phyloP scores from a whole-genome alignment of 2,329 filamentous ascomycete species.

The Paracamarosporium sp. region DNA sequence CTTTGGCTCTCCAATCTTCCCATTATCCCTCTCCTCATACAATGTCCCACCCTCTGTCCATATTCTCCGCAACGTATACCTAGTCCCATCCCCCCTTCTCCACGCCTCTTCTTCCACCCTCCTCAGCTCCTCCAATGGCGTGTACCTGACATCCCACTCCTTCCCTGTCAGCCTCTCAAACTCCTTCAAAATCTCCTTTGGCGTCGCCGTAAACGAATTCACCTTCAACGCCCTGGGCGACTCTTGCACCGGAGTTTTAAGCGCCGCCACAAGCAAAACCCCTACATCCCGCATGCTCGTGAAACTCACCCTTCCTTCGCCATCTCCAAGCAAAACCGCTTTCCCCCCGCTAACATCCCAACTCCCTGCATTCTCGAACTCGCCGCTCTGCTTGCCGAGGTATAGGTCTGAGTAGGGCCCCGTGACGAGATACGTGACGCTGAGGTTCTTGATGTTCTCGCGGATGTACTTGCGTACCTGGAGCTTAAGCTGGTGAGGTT shows the following conservation, averaged over 20 bases:
- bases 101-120: constrained; percentile 66
- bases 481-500: constrained; percentile 73
- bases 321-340: constrained; percentile 68
- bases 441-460: constrained; percentile 60
- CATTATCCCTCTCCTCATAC: constrained; percentile 73
- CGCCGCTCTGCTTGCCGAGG: constrained; percentile 52
- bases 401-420: constrained; percentile 73
- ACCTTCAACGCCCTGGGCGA: constrained; percentile 67
- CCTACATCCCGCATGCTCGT: constrained; percentile 77
- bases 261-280: constrained; percentile 67
- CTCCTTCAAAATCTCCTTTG: constrained; percentile 68
- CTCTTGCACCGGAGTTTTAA: constrained; percentile 60
- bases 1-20: constrained; percentile 58
- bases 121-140: constrained; percentile 61
- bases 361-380: constrained; percentile 56
- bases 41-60: constrained; percentile 77
- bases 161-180: constrained; percentile 70
- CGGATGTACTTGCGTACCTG: constrained; percentile 69
- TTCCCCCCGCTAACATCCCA: constrained; percentile 65
- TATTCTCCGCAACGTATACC: constrained; percentile 70
- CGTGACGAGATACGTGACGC: constrained; percentile 73
- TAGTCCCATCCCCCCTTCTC: constrained; percentile 61
- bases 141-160: constrained; percentile 63
- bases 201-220: constrained; percentile 73
- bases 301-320: constrained; percentile 68